Evolutionary conservation across 1,284 basidiomycete genomes (phyloP).

Genomic region (Malassezia cuniculi): DNA sequence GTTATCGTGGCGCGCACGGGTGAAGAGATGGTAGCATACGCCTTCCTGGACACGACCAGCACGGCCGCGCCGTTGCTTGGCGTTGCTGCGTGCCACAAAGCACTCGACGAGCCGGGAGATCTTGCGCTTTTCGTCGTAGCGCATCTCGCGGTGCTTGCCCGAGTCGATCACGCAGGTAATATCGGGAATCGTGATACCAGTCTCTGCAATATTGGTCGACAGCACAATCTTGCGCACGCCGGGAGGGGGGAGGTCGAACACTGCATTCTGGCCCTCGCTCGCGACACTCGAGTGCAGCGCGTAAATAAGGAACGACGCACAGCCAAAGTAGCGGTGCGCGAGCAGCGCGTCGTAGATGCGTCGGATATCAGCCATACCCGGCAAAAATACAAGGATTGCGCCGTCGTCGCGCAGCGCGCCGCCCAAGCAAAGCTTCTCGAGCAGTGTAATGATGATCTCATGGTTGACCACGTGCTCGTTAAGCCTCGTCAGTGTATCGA

Average conservation of each 20-base stretch:
- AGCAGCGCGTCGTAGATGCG: conserved; percentile 68
- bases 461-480: conserved; percentile 67
- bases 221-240: conserved; percentile 84
- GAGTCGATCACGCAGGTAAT: conserved; percentile 94
- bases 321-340: conserved; percentile 65
- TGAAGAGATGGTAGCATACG: conserved; percentile 91
- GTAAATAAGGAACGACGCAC: conserved; percentile 61
- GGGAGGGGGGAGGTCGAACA: conserved; percentile 70
- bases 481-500: conserved; percentile 67
- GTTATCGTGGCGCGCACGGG: conserved; percentile 69
- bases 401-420: too few species aligned
- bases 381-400: conserved; percentile 84
- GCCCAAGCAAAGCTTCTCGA: conserved; percentile 82
- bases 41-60: conserved; percentile 86
- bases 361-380: conserved; percentile 71
- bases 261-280: conserved; percentile 68
- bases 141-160: conserved; percentile 61
- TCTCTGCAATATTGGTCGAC: conserved; percentile 62
- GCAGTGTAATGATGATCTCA: conserved; percentile 57
- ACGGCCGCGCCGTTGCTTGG: conserved; percentile 76
- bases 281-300: conserved; percentile 70
- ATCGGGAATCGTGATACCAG: conserved; percentile 94
- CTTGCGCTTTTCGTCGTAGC: conserved; percentile 91
- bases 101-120: conserved; percentile 84
- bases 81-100: conserved; percentile 84